Evolutionary conservation across 2,329 filamentous ascomycete species (phyloP).

Genomic region (Graphiopsis chlorocephala): DNA sequence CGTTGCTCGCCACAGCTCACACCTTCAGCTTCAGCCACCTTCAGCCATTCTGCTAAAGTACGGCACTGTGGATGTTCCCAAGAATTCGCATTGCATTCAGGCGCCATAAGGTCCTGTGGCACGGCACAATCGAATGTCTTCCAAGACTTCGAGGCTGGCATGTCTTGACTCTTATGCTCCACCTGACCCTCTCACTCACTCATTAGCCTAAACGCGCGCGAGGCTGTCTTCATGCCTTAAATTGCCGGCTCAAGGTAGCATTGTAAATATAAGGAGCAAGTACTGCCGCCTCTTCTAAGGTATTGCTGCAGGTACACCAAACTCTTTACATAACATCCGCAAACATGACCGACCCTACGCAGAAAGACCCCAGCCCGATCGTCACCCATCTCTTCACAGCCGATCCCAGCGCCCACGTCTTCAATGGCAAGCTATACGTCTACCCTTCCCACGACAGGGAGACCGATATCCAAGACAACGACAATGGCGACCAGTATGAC

Average conservation of each 20-base stretch:
- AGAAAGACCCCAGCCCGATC: conserved; percentile 57
- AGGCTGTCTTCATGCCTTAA: neutral
- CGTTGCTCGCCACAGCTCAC: neutral
- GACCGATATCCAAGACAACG: conserved; percentile 71
- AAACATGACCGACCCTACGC: conserved; percentile 43
- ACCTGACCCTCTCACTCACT: neutral
- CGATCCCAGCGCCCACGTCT: conserved; percentile 77
- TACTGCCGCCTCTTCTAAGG: neutral
- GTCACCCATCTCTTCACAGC: conserved; percentile 76
- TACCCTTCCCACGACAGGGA: conserved; percentile 80
- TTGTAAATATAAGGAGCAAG: conserved; percentile 1
- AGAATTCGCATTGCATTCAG: conserved; percentile 10
- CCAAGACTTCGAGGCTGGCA: neutral
- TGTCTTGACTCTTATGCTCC: conserved; percentile 10
- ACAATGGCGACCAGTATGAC: conserved; percentile 83
- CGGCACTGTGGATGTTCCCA: neutral
- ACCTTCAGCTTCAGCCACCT: neutral
- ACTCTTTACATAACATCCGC: neutral
- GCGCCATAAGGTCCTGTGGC: neutral
- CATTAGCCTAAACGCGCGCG: conserved; percentile 9
- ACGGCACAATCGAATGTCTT: neutral
- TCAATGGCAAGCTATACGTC: conserved; percentile 71
- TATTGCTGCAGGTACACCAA: neutral
- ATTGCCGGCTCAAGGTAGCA: conserved; percentile 9
- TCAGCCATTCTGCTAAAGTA: neutral